These are phyloP conservation scores for Candida hungchunana DNA, from an alignment of 805 yeast genomes.

Conservation along the genomic window DNA sequence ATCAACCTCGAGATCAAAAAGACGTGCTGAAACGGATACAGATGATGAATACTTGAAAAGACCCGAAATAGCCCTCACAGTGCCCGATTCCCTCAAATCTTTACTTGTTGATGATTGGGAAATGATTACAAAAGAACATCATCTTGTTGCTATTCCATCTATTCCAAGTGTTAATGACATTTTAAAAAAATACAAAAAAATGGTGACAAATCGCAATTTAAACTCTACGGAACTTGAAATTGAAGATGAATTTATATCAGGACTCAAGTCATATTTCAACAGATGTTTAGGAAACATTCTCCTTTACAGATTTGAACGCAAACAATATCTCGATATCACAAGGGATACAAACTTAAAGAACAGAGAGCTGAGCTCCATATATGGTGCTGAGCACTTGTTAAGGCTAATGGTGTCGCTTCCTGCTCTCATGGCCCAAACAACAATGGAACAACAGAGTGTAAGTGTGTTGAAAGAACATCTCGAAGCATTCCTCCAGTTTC, in stretches of 20 bases:
- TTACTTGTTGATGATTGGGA: conserved; percentile 93
- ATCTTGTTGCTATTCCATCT: conserved; percentile 63
- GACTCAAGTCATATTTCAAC: conserved; percentile 71
- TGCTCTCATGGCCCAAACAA: conserved; percentile 70
- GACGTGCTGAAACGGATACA: conserved; percentile 30
- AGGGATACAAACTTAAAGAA: conserved; percentile 32
- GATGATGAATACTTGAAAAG: conserved; percentile 23
- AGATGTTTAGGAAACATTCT: conserved; percentile 63
- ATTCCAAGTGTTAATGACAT: conserved; percentile 49
- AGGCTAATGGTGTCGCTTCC: conserved; percentile 78
- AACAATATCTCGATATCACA: conserved; percentile 57
- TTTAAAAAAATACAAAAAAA: conserved; percentile 45
- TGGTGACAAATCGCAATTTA: conserved; percentile 25
- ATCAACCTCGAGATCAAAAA: too few species aligned
- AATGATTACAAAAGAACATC: conserved; percentile 72
- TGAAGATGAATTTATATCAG: conserved; percentile 63
- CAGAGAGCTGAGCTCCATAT: conserved; percentile 42
- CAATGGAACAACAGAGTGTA: conserved; percentile 75
- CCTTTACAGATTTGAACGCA: conserved; percentile 72
- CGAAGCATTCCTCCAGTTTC: conserved; percentile 48
- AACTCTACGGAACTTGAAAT: conserved; percentile 38
- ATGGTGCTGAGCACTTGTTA: conserved; percentile 80
- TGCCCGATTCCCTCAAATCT: conserved; percentile 66
- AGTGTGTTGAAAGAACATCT: conserved; percentile 49
- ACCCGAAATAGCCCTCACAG: conserved; percentile 45